A percentile compares a stretch with the other conserved stretches of the same genome.
phyloP scores from a whole-genome alignment of 345 rosid genomes.

The Leavenworthia alabamica region DNA sequence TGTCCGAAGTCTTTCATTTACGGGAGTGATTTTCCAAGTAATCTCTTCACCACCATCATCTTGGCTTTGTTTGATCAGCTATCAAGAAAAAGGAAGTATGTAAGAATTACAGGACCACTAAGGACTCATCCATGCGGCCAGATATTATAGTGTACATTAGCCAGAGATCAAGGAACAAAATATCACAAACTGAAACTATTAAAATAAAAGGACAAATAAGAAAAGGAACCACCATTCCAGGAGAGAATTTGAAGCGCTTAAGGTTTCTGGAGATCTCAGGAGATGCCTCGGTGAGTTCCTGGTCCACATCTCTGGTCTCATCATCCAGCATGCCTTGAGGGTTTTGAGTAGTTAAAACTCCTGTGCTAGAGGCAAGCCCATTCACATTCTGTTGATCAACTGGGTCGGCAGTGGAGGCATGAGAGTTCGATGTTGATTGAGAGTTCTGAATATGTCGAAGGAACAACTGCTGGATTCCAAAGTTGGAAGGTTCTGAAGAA shows the following conservation, averaged over 20 bases:
- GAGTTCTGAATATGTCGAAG: constrained; percentile 58
- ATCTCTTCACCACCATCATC: constrained; percentile 78
- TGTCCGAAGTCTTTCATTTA: constrained; percentile 69
- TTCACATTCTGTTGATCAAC: constrained; percentile 1
- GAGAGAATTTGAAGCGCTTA: constrained; percentile 76
- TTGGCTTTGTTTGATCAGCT: constrained; percentile 93
- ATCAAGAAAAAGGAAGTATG: constrained; percentile 6
- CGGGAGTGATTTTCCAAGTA: constrained; percentile 94
- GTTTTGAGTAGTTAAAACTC: constrained; percentile 21
- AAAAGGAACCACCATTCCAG: constrained; percentile 59
- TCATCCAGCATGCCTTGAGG: constrained; percentile 1
- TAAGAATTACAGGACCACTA: not conserved
- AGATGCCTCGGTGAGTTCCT: constrained; percentile 29
- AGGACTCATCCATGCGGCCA: not conserved
- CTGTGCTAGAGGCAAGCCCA: not conserved
- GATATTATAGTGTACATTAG: not conserved
- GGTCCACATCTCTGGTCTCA: constrained; percentile 25
- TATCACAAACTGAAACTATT: not conserved
- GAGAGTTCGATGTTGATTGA: constrained; percentile 20
- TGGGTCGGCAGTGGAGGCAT: constrained; percentile 5
- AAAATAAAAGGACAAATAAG: not conserved
- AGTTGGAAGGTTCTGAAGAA: constrained; percentile 46
- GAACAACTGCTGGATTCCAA: constrained; percentile 83
- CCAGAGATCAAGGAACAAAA: not conserved
- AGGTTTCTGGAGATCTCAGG: constrained; percentile 55